Percentiles rank a stretch among this genome's conserved stretches.
These are phyloP conservation scores for Lecanicillium sp. DNA, from an alignment of 2,329 filamentous ascomycete genomes.

Conservation along the genomic window DNA sequence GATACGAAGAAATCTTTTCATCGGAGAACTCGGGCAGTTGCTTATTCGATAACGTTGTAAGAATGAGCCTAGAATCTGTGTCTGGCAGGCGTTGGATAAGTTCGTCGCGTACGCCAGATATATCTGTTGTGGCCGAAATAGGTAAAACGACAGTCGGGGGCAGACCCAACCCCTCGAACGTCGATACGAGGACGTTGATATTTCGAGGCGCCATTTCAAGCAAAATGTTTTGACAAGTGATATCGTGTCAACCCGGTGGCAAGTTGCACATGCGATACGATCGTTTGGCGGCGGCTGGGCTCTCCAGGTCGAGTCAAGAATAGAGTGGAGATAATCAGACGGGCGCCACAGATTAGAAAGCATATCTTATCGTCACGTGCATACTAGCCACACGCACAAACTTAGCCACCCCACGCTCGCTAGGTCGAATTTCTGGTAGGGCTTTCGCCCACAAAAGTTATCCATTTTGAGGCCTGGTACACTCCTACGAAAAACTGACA, in stretches of 20 bases:
- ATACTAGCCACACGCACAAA: conserved; percentile 16
- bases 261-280: background rate
- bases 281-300: too few species aligned
- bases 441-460: conserved; percentile 38
- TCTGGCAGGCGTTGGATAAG: conserved; percentile 55
- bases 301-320: too few species aligned
- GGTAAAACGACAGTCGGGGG: conserved; percentile 78
- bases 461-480: conserved; percentile 33
- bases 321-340: too few species aligned
- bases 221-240: background rate
- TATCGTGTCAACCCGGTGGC: background rate
- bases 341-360: background rate
- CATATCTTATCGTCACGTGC: conserved; percentile 25
- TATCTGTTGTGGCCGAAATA: conserved; percentile 53
- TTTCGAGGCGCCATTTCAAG: conserved; percentile 43
- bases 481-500: conserved; percentile 28
- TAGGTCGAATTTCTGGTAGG: conserved; percentile 28
- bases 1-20: conserved; percentile 50
- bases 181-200: conserved; percentile 77
- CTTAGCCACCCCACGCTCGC: conserved; percentile 24
- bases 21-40: conserved; percentile 49
- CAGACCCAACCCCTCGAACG: conserved; percentile 73
- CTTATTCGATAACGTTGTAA: conserved; percentile 76
- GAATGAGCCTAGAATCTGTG: conserved; percentile 53
- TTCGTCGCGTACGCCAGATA: conserved; percentile 57